Base-by-base conservation (phyloP, 1,284 basidiomycete genomes). In the Pterula multifida region DNA sequence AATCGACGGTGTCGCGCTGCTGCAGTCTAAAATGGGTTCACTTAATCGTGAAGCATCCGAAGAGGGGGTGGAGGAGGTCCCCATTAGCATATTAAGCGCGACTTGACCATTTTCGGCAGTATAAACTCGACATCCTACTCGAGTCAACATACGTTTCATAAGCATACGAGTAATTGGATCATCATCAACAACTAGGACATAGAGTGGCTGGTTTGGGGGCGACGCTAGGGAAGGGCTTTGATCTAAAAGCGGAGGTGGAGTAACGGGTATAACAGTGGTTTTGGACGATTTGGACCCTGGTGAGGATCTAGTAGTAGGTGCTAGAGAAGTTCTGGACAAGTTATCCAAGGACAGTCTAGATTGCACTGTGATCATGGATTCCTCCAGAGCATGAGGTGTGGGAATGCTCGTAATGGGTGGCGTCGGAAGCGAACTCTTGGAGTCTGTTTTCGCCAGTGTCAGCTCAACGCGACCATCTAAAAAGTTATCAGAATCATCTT, bases 21-120 rank as follows among this genome's bases (percentile, higher is more conserved):
- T 42, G 39, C 19, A 17, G 4, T 42, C 39, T 17, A 42, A 42
- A 11, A 42, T 42, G 9, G 39, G 39, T 9, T 17, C 39, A 19
- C 39, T 42, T 9, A n/a, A 17, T 22, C 21, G 13, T 17, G 39
- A 42, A 17, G 39, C 21, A 22, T 42, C 39, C 9, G 39, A 9
- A 9, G 13, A n/a, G n/a, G 39, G 39, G 9, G 39, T 42, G 6
- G 39, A n/a, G 19, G 39, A 11, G 9, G 39, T 42, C 6, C 17
- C 39, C 6, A 22, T 6, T 17, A 42, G 39, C 21, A 42, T 42
- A 17, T 22, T 42, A 6, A 93, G 67, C 3, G 90, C 90, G 26
- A 85, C 66, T 60, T 83, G 78, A 3, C 91, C 91, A 58, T 95
- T 92, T 65, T 93, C 89, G n/a, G 92, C 91, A 3, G 79, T 81